A percentile compares a stretch with the other conserved stretches of the same genome.
Conservation (phyloP, 2,329 filamentous ascomycete species). For the Colletotrichum sp. region DNA sequence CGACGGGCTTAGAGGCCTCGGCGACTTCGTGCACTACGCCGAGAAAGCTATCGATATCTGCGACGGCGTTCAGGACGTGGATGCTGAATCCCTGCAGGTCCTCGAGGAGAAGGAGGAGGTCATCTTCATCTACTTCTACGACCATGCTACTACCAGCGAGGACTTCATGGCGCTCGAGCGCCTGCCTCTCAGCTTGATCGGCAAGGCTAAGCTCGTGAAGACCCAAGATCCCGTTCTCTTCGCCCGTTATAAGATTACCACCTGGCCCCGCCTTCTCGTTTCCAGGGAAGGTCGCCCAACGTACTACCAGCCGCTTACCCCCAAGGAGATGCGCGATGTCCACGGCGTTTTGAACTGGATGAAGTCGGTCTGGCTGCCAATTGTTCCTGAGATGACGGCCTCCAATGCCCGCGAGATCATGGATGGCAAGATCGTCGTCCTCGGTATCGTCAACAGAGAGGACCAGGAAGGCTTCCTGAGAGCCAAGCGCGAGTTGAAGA, state of each 20-base stretch:
- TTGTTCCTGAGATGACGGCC: constrained; percentile 91
- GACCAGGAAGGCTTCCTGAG: constrained; percentile 79
- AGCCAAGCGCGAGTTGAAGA: constrained; percentile 90
- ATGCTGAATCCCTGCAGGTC: constrained; percentile 75
- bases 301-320: constrained; percentile 87
- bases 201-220: constrained; percentile 91
- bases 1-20: constrained; percentile 86
- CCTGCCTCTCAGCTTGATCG: constrained; percentile 85
- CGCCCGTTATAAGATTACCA: constrained; percentile 91
- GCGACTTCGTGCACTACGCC: constrained; percentile 86
- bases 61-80: constrained; percentile 80
- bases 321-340: constrained; percentile 90
- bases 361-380: constrained; percentile 93
- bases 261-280: constrained; percentile 92
- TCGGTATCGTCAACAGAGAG: constrained; percentile 84
- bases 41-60: constrained; percentile 84
- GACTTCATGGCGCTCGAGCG: constrained; percentile 90
- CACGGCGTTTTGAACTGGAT: constrained; percentile 85
- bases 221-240: constrained; percentile 79
- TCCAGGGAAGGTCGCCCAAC: constrained; percentile 87
- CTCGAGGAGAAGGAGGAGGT: constrained; percentile 94
- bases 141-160: constrained; percentile 90
- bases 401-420: constrained; percentile 94
- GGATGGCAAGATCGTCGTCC: constrained; percentile 92
- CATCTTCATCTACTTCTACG: constrained; percentile 97